A percentile compares a stretch with the other conserved stretches of the same genome.
These are phyloP conservation scores for Meredithiella fracta DNA, from an alignment of 2,329 filamentous ascomycete species.

Conservation along the genomic window DNA sequence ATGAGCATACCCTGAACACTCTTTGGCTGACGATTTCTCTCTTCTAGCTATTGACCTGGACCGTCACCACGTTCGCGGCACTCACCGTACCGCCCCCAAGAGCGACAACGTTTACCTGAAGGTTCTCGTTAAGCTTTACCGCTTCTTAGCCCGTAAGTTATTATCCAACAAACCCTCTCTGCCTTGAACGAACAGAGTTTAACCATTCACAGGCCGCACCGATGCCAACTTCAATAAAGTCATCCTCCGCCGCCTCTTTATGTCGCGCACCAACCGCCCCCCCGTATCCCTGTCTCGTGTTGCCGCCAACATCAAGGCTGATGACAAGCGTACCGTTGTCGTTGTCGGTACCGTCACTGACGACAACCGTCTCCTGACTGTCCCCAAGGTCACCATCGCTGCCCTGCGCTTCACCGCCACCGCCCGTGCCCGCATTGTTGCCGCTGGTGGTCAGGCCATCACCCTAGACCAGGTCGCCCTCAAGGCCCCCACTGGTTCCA, in stretches of 20 bases:
- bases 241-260: slow-evolving; percentile 90
- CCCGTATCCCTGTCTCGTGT: slow-evolving; percentile 91
- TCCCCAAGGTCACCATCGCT: slow-evolving; percentile 86
- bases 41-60: slow-evolving; percentile 55
- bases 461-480: slow-evolving; percentile 96
- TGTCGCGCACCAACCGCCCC: slow-evolving; percentile 96
- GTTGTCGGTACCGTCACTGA: slow-evolving; percentile 92
- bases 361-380: slow-evolving; percentile 80
- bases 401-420: slow-evolving; percentile 95
- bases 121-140: slow-evolving; percentile 95
- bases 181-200: slow-evolving; percentile 2
- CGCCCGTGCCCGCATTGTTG: slow-evolving; percentile 80
- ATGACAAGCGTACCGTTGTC: slow-evolving; percentile 74
- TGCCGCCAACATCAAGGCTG: slow-evolving; percentile 49
- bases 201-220: slow-evolving; percentile 59
- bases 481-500: slow-evolving; percentile 84
- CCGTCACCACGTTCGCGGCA: slow-evolving; percentile 50
- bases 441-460: slow-evolving; percentile 85
- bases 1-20: slow-evolving; percentile 41
- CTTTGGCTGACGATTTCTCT: slow-evolving; percentile 18
- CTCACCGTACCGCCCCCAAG: slow-evolving; percentile 89
- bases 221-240: slow-evolving; percentile 98
- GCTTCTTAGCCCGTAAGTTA: slow-evolving; percentile 81
- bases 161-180: not conserved
- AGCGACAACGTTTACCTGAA: slow-evolving; percentile 96